Conservation (phyloP, 495 filamentous ascomycete species). For the Penicillium soppii region DNA sequence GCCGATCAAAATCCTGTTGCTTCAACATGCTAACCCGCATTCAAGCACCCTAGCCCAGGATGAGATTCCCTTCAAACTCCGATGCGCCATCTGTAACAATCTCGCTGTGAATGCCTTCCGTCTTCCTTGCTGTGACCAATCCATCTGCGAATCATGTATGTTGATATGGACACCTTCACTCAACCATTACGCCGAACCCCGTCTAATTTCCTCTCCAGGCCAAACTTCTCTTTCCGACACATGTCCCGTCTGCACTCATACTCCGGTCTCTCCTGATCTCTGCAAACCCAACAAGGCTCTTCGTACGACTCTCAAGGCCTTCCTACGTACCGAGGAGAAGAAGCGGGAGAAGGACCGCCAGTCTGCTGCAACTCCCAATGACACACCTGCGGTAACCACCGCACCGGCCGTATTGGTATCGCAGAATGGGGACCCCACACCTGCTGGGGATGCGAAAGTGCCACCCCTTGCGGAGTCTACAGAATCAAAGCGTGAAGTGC, state of each 20-base stretch:
- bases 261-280: constrained; percentile 76
- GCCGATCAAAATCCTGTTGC: not conserved
- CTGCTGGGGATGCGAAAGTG: not conserved
- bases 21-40: constrained; percentile 2
- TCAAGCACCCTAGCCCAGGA: constrained; percentile 73
- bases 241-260: constrained; percentile 92
- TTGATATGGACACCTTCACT: too few relatives aligned
- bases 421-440: constrained; percentile 7
- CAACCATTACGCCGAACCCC: too few relatives aligned
- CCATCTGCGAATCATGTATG: constrained; percentile 90
- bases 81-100: constrained; percentile 89
- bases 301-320: constrained; percentile 84
- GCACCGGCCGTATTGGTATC: constrained; percentile 1
- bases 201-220: constrained; percentile 55
- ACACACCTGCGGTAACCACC: constrained; percentile 22
- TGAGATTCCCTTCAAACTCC: constrained; percentile 89
- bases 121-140: constrained; percentile 91
- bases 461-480: not conserved
- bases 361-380: constrained; percentile 29
- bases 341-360: constrained; percentile 65
- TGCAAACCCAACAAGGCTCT: constrained; percentile 88
- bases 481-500: not conserved
- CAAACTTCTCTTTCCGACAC: constrained; percentile 72
- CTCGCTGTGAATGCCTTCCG: constrained; percentile 89
- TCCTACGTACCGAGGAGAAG: constrained; percentile 83